phyloP scores from a whole-genome alignment of 2,329 filamentous ascomycete genomes.

The Aspergillus fumigatus region DNA sequence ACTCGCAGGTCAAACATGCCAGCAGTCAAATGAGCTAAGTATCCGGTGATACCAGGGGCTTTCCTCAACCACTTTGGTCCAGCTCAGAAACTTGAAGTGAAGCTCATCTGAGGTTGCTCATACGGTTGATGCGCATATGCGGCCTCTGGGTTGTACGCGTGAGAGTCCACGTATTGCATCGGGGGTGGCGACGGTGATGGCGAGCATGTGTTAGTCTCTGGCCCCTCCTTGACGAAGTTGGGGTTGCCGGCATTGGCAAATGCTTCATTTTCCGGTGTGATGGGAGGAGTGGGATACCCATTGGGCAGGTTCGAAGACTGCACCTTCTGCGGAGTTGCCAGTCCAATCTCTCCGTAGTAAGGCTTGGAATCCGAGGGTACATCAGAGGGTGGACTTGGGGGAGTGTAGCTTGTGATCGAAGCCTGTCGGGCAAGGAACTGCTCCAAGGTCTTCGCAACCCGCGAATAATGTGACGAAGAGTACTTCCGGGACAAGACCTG shows the following conservation, averaged over 20 bases:
- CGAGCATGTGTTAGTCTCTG: constrained; percentile 28
- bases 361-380: constrained; percentile 35
- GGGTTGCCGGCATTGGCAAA: constrained; percentile 34
- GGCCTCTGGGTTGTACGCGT: constrained; percentile 33
- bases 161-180: constrained; percentile 33
- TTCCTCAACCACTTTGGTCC: constrained; percentile 1
- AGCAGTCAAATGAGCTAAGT: not conserved
- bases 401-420: constrained; percentile 46
- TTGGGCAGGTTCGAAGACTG: constrained; percentile 34
- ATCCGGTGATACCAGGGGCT: constrained; percentile 5
- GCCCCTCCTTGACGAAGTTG: constrained; percentile 26
- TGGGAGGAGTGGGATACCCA: constrained; percentile 46
- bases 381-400: constrained; percentile 39
- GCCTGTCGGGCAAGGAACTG: constrained; percentile 63
- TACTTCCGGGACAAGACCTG: constrained; percentile 66
- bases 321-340: constrained; percentile 41
- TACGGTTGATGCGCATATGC: constrained; percentile 32
- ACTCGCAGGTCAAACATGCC: not conserved
- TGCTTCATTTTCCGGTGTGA: constrained; percentile 43
- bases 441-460: constrained; percentile 61
- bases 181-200: constrained; percentile 35
- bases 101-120: constrained; percentile 31
- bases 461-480: constrained; percentile 59
- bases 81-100: constrained; percentile 29
- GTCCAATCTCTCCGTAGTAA: constrained; percentile 38